These are phyloP conservation scores for Ascochyta koolunga DNA, from an alignment of 2,329 filamentous ascomycete genomes.

Conservation along the genomic window DNA sequence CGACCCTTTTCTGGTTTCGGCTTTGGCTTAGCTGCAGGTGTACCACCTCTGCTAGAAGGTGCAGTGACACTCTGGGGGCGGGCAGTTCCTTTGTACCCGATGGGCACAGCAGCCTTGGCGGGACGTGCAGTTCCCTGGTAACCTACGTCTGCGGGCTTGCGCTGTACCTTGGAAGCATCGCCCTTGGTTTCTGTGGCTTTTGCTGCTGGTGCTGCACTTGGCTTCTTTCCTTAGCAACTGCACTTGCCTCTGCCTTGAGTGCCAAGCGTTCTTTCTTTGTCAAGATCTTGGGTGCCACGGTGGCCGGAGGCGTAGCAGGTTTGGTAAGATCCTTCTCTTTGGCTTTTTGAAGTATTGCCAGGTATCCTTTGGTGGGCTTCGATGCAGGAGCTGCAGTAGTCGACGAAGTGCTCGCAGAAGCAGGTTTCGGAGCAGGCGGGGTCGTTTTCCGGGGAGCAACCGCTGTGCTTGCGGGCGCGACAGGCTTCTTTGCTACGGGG, in stretches of 20 bases:
- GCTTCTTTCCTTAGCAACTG: conserved; percentile 42
- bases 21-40: conserved; percentile 39
- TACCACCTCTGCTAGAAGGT: conserved; percentile 32
- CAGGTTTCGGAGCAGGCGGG: conserved; percentile 28
- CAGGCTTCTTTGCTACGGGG: conserved; percentile 33
- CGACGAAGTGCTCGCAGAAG: conserved; percentile 25
- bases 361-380: conserved; percentile 77
- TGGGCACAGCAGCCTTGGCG: conserved; percentile 41
- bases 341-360: conserved; percentile 75
- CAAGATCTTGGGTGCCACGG: conserved; percentile 73
- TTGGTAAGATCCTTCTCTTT: conserved; percentile 61
- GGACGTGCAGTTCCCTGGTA: conserved; percentile 58
- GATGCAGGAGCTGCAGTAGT: conserved; percentile 44
- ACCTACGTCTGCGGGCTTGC: conserved; percentile 47
- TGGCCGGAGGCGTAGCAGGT: conserved; percentile 68
- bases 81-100: conserved; percentile 48
- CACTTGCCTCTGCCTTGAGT: conserved; percentile 53
- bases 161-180: conserved; percentile 42
- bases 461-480: conserved; percentile 21
- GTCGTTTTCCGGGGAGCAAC: conserved; percentile 27
- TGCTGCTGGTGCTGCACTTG: conserved; percentile 16
- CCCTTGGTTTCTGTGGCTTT: conserved; percentile 29
- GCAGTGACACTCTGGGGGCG: conserved; percentile 30
- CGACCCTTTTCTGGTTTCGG: conserved; percentile 40
- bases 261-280: conserved; percentile 61